Evolutionary conservation across 1,284 basidiomycete species (phyloP).

Genomic region (Ganoderma meredithae): DNA sequence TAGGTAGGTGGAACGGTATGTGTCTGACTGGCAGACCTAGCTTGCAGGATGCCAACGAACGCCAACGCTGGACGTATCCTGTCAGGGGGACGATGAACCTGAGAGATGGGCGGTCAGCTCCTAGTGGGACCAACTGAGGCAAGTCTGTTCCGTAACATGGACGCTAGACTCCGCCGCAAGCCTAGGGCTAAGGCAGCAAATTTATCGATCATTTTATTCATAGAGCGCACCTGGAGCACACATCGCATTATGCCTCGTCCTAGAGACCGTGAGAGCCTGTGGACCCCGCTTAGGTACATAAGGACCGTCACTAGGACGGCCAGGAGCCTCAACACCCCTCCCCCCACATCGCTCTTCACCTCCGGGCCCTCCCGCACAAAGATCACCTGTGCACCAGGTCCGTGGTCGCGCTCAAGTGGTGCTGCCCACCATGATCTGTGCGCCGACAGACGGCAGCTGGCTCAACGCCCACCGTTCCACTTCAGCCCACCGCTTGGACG

Average conservation of each 20-base stretch:
- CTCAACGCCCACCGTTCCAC: background rate
- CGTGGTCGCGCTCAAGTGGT: background rate
- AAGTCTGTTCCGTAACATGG: background rate
- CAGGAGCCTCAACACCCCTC: background rate
- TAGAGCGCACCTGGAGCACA: background rate
- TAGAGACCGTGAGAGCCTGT: background rate
- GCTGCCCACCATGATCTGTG: background rate
- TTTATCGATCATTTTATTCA: conserved; percentile 2
- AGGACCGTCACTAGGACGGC: background rate
- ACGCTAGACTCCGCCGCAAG: background rate
- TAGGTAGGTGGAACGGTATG: background rate
- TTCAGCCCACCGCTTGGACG: background rate
- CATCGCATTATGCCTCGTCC: background rate
- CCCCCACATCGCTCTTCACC: background rate
- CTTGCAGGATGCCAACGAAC: background rate
- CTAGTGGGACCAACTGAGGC: background rate
- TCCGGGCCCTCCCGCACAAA: background rate
- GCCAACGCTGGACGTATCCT: background rate
- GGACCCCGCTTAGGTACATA: background rate
- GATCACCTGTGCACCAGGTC: background rate
- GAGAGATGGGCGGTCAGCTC: background rate
- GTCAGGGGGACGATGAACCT: background rate
- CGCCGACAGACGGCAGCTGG: background rate
- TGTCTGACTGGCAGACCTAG: background rate
- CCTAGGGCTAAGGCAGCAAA: background rate